A percentile compares a stretch with the other conserved stretches of the same genome.
phyloP scores from a whole-genome alignment of 2,329 filamentous ascomycete genomes.

The Hymenoscyphus repandus region DNA sequence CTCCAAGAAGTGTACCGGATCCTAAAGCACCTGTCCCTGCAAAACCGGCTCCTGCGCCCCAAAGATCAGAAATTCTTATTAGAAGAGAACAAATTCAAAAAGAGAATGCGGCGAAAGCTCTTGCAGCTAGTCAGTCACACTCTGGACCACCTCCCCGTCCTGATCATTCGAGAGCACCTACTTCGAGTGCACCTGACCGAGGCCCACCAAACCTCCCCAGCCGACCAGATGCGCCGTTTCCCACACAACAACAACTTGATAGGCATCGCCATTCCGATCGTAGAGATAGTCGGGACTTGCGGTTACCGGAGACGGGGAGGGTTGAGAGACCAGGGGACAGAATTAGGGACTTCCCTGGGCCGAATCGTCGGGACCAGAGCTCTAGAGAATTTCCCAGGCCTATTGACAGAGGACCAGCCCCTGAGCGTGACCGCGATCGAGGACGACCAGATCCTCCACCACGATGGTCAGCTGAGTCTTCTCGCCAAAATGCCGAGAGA shows the following conservation, averaged over 20 bases:
- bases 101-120: conserved; percentile 24
- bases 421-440: conserved; percentile 27
- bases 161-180: conserved; percentile 17
- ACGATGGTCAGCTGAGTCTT: conserved; percentile 27
- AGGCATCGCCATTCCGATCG: conserved; percentile 29
- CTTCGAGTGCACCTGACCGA: conserved; percentile 15
- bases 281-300: conserved; percentile 25
- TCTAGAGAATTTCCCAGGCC: conserved; percentile 25
- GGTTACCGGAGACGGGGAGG: conserved; percentile 19
- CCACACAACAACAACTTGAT: conserved; percentile 25
- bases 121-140: conserved; percentile 13
- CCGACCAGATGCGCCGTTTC: conserved; percentile 30
- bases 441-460: conserved; percentile 24
- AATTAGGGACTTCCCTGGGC: conserved; percentile 25
- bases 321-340: conserved; percentile 27
- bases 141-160: conserved; percentile 20
- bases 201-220: conserved; percentile 25
- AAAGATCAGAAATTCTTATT: conserved; percentile 25
- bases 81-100: conserved; percentile 26
- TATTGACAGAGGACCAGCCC: conserved; percentile 19
- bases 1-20: conserved; percentile 1
- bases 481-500: conserved; percentile 27
- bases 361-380: conserved; percentile 26
- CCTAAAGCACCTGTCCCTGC: conserved; percentile 5
- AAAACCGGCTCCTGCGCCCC: conserved; percentile 15